Evolutionary conservation across 148 eudicot genomes (phyloP), one percentile per base, ranked within the genome.

Genomic region (Arctostaphylos glauca): DNA sequence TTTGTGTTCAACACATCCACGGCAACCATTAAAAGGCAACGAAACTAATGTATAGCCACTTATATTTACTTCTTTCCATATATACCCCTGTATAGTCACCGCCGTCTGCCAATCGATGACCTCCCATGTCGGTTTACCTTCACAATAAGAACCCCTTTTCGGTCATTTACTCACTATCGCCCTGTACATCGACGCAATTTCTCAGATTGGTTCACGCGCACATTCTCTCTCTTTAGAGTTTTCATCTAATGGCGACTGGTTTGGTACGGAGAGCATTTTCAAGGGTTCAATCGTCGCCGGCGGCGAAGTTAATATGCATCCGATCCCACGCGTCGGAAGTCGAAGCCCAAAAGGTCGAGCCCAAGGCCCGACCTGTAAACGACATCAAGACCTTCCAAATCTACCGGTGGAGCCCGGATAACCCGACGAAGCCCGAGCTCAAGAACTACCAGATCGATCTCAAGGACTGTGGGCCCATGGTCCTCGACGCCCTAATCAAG

Each of bases 391-490:
- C 91, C 68, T 95, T 95, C 90, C 93, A 93, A 84, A 94, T 96
- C 88, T 96, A 96, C 93, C 89, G 99, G 0, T 96, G 99, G 99
- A 93, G 84, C 81, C 99, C 98, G 0, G 91, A 92, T 53, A 87
- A 85, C 49, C 94, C 99, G 0, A 31, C 85, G 3, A 96, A 96
- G 10, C 98, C 99, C 0, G 79, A 86, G 41, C 90, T 94, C 74
- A 71, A 93, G 52, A 82, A 86, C 82, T 96, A 84, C 91, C 81
- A 93, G n/a, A 94, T 94, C 86, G 87, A 96, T 52, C 99, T 94
- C 81, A 94, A 92, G 76, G 91, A 93, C 4, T 96, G 99, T 43
- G 99, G 99, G 0, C 99, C 99, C 6, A 96, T 96, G 99, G 94
- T 94, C 5, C 86, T 96, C 6, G 99, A 96, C 82, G 99, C 99